Conservation (phyloP, 352 stramenopile species). For the Phytophthora crassamura region DNA sequence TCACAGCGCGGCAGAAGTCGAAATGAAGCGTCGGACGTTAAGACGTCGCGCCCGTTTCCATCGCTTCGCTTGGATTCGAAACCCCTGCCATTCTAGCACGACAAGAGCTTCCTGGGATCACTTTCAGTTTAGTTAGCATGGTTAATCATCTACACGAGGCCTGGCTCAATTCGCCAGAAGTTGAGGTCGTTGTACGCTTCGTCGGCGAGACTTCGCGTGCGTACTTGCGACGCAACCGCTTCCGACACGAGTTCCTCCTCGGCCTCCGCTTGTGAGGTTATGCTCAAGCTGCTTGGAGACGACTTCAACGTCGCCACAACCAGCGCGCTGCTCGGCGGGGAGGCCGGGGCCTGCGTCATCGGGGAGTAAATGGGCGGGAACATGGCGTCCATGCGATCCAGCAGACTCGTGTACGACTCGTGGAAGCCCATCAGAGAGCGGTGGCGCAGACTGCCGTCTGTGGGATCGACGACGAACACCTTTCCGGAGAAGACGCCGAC, state of each 20-base stretch:
- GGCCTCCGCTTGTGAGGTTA: conserved; percentile 11
- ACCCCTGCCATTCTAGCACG: conserved; percentile 14
- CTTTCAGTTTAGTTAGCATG: conserved; percentile 33
- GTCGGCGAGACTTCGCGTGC: conserved; percentile 65
- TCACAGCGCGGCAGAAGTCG: not conserved
- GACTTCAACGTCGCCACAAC: conserved; percentile 16
- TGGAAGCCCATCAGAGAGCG: conserved; percentile 66
- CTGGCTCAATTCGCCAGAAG: conserved; percentile 82
- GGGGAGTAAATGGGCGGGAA: conserved; percentile 75
- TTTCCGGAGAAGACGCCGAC: conserved; percentile 82
- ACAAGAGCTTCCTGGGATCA: conserved; percentile 20
- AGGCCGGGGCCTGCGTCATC: conserved; percentile 19
- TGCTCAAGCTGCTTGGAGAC: conserved; percentile 16
- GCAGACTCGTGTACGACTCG: conserved; percentile 71
- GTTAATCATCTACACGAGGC: conserved; percentile 32
- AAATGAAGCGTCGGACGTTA: conserved; percentile 17
- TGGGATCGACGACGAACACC: conserved; percentile 72
- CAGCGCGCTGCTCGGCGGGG: conserved; percentile 1
- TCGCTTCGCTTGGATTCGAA: conserved; percentile 14
- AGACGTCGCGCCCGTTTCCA: conserved; percentile 31
- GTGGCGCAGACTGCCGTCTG: conserved; percentile 63
- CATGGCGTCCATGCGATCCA: conserved; percentile 72
- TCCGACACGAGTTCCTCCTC: conserved; percentile 61
- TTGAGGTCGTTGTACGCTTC: conserved; percentile 90
- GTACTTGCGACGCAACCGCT: conserved; percentile 54